Evolutionary conservation across 2,329 filamentous ascomycete species (phyloP).

Genomic region (Trichophyton mentagrophytes): DNA sequence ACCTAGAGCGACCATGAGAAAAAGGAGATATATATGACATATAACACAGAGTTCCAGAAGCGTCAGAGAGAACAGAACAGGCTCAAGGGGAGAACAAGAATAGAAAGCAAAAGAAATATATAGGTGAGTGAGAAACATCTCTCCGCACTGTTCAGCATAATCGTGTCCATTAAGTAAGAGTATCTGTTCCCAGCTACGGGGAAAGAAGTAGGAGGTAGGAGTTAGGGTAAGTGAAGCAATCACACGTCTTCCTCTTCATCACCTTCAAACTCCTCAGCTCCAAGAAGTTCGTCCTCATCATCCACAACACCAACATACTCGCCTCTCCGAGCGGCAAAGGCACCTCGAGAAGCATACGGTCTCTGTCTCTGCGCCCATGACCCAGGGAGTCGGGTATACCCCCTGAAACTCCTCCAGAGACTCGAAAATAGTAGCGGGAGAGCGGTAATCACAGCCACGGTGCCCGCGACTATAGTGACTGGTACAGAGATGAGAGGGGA

Average conservation of each 20-base stretch:
- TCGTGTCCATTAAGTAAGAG: neutral
- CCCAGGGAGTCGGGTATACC: constrained; percentile 32
- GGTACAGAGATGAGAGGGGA: constrained; percentile 71
- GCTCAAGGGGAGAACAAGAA: neutral
- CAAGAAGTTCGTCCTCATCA: constrained; percentile 86
- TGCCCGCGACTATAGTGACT: constrained; percentile 65
- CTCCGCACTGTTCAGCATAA: neutral
- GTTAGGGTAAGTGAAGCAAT: neutral
- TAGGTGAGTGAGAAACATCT: neutral
- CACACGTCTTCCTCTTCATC: constrained; percentile 59
- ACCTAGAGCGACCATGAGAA: neutral
- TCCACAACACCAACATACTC: constrained; percentile 83
- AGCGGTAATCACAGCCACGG: constrained; percentile 59
- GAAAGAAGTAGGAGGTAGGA: neutral
- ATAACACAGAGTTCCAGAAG: neutral
- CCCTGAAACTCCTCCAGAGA: constrained; percentile 54
- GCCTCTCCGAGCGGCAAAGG: constrained; percentile 74
- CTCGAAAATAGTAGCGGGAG: constrained; percentile 60
- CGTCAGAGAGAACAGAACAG: neutral
- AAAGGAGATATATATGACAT: neutral
- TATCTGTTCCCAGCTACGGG: neutral
- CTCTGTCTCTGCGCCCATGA: constrained; percentile 46
- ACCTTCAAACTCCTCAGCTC: constrained; percentile 73
- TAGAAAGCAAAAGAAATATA: neutral
- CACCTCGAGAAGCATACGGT: constrained; percentile 75